phyloP scores from a whole-genome alignment of 345 rosid species.

The Salix dunnii region DNA sequence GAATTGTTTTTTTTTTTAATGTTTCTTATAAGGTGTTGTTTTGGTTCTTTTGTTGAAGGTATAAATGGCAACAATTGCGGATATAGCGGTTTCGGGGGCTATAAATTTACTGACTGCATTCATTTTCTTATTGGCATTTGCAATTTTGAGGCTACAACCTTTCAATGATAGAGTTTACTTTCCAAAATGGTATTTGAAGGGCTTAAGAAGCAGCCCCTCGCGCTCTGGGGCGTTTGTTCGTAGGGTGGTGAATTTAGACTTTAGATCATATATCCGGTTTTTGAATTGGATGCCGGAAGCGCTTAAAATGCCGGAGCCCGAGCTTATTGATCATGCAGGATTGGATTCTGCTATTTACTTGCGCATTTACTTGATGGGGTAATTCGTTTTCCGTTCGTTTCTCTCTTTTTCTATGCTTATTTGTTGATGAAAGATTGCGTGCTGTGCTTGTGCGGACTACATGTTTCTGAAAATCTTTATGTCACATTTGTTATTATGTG shows the following conservation, averaged over 20 bases:
- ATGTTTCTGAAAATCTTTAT: not conserved
- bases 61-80: slow-evolving; percentile 80
- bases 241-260: slow-evolving; percentile 71
- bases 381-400: slow-evolving; percentile 2
- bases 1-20: not conserved
- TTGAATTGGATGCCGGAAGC: slow-evolving; percentile 94
- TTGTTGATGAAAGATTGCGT: not conserved
- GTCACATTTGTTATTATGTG: not conserved
- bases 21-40: not conserved
- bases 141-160: slow-evolving; percentile 80
- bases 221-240: slow-evolving; percentile 48
- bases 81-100: slow-evolving; percentile 79
- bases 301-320: slow-evolving; percentile 88
- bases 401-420: not conserved
- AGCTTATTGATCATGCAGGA: slow-evolving; percentile 95
- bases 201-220: slow-evolving; percentile 72
- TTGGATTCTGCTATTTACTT: slow-evolving; percentile 90
- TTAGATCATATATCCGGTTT: slow-evolving; percentile 60
- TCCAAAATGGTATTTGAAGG: slow-evolving; percentile 91
- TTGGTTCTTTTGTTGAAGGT: slow-evolving; percentile 3
- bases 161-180: slow-evolving; percentile 94
- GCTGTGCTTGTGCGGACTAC: not conserved
- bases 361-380: slow-evolving; percentile 94
- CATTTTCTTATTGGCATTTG: slow-evolving; percentile 71
- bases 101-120: slow-evolving; percentile 71